Percentiles rank a stretch among this genome's conserved stretches.
phyloP scores from a whole-genome alignment of 2,329 filamentous ascomycete genomes.

The Trichoderma atroviride region DNA sequence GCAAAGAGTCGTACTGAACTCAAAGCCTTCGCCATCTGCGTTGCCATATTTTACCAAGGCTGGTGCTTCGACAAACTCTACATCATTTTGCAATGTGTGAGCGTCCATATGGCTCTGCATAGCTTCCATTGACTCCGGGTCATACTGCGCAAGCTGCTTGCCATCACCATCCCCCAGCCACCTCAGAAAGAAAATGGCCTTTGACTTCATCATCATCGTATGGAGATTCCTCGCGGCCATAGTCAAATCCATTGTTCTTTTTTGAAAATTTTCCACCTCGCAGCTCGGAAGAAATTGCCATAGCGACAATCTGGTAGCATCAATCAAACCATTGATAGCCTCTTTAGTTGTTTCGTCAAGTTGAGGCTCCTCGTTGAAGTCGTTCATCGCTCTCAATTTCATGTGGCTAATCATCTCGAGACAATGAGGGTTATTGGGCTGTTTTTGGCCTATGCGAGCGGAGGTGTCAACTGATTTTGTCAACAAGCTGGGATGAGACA shows the following conservation, averaged over 20 bases:
- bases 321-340: neutral
- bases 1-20: slow-evolving; percentile 17
- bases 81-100: neutral
- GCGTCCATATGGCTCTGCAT: neutral
- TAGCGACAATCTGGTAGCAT: too few relatives aligned
- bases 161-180: neutral
- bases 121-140: neutral
- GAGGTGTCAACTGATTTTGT: neutral
- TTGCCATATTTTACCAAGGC: slow-evolving; percentile 28
- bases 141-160: neutral
- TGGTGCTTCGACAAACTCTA: slow-evolving; percentile 23
- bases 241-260: neutral
- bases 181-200: neutral
- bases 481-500: neutral
- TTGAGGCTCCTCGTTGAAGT: neutral
- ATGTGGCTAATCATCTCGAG: slow-evolving; percentile 3
- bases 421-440: neutral
- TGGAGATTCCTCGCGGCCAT: neutral
- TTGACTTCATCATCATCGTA: slow-evolving; percentile 17
- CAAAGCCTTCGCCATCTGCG: slow-evolving; percentile 27
- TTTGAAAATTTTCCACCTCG: too few relatives aligned
- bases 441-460: neutral
- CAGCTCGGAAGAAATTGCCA: too few relatives aligned
- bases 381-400: neutral
- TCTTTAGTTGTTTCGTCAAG: neutral